phyloP scores from a whole-genome alignment of 208 protist genomes.

The Crithidia brevicula region DNA sequence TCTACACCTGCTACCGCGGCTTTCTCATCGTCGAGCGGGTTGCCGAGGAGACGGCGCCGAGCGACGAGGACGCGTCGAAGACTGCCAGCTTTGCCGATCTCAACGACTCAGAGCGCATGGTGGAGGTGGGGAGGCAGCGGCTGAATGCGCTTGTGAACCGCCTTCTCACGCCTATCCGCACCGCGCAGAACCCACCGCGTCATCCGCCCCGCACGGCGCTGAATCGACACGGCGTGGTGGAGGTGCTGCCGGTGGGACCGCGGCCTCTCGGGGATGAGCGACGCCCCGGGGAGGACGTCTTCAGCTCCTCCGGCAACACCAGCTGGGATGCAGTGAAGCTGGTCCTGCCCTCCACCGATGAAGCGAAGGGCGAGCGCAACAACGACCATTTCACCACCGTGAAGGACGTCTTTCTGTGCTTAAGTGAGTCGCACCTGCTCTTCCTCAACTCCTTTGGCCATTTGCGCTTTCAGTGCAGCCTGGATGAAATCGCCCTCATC shows the following conservation, averaged over 20 bases:
- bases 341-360: conserved; percentile 12
- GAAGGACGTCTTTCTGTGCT: conserved; percentile 41
- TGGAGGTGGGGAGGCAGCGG: background rate
- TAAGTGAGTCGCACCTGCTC: conserved; percentile 43
- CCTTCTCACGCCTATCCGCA: conserved; percentile 2
- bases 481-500: conserved; percentile 42
- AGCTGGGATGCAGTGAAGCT: conserved; percentile 40
- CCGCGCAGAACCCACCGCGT: background rate
- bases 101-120: background rate
- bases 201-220: background rate
- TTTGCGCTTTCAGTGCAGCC: conserved; percentile 32
- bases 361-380: background rate
- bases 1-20: conserved; percentile 55
- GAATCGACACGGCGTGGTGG: background rate
- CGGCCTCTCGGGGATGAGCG: background rate
- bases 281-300: background rate
- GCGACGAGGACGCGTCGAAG: background rate
- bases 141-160: background rate
- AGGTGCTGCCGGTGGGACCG: background rate
- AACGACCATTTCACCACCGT: conserved; percentile 25
- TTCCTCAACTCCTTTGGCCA: conserved; percentile 55
- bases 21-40: conserved; percentile 44
- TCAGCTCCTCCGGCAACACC: background rate
- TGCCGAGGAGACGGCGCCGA: background rate
- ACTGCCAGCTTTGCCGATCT: background rate